Evolutionary conservation across 148 eudicot genomes (phyloP).

Genomic region (Cornus florida): DNA sequence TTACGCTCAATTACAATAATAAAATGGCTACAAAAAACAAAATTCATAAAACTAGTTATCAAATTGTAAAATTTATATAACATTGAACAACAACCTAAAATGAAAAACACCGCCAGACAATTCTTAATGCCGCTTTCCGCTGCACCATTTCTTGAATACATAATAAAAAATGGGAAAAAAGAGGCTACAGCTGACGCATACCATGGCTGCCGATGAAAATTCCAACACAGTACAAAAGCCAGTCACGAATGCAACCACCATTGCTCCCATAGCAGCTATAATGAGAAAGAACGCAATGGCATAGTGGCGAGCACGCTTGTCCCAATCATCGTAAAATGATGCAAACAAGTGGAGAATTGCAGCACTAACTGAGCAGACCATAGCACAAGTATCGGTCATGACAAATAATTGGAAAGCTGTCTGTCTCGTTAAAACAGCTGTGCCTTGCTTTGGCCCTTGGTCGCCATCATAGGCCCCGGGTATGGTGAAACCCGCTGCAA

Average conservation of each 20-base stretch:
- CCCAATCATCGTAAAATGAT: neutral
- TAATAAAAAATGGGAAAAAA: no score
- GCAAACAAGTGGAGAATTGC: neutral
- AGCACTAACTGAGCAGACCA: neutral
- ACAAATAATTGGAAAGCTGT: slow-evolving; percentile 12
- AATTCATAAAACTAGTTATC: no score
- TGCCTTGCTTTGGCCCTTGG: slow-evolving; percentile 12
- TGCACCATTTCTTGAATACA: no score
- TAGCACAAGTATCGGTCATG: neutral
- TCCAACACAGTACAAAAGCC: slow-evolving; percentile 4
- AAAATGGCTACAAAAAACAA: no score
- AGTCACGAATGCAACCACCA: slow-evolving; percentile 5
- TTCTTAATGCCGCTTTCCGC: no score
- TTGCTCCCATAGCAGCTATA: neutral
- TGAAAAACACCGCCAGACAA: no score
- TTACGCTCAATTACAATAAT: no score
- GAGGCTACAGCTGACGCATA: no score
- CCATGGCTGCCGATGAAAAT: neutral
- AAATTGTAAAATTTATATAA: no score
- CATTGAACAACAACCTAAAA: no score
- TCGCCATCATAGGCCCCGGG: slow-evolving; percentile 9
- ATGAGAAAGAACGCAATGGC: neutral
- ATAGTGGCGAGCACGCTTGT: neutral
- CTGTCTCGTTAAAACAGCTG: neutral
- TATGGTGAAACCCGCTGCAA: slow-evolving; percentile 11